Percentiles rank a stretch among this genome's conserved stretches.
Evolutionary conservation across 176 grass and related monocot species (phyloP).

Genomic region (Lolium rigidum): DNA sequence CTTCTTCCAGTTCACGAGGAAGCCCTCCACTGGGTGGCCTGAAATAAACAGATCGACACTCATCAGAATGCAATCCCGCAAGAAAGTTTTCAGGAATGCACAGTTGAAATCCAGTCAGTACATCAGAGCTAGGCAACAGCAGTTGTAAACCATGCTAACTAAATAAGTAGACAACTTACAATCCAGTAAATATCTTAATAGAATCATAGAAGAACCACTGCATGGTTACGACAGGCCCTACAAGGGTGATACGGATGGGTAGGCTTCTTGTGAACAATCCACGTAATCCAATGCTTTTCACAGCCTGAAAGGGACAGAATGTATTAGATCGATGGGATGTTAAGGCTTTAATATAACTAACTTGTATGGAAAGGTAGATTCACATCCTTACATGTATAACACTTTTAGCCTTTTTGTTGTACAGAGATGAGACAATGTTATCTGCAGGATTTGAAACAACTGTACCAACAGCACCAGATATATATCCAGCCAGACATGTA

Average conservation of each 20-base stretch:
- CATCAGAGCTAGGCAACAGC: not conserved
- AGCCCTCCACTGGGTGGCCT: conserved; percentile 88
- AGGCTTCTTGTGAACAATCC: conserved; percentile 94
- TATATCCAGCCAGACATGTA: conserved; percentile 88
- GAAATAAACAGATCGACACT: conserved; percentile 51
- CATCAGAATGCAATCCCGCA: not conserved
- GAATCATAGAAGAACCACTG: conserved; percentile 98
- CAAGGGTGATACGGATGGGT: conserved; percentile 80
- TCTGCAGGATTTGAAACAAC: conserved; percentile 95
- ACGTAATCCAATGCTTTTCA: conserved; percentile 75
- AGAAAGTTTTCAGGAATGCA: not conserved
- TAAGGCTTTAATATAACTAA: not conserved
- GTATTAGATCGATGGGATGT: conserved; percentile 24
- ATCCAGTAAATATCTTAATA: conserved; percentile 86
- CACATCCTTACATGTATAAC: conserved; percentile 67
- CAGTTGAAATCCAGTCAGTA: not conserved
- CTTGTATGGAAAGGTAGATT: not conserved
- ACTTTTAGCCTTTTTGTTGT: conserved; percentile 84
- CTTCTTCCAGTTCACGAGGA: conserved; percentile 69
- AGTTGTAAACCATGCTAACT: conserved; percentile 5
- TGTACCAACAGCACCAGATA: conserved; percentile 86
- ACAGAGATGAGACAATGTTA: conserved; percentile 92
- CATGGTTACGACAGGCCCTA: conserved; percentile 87
- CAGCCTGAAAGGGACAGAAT: conserved; percentile 60
- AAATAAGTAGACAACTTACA: conserved; percentile 64